A percentile compares a stretch with the other conserved stretches of the same genome.
These are phyloP conservation scores for Schrenkiella parvula DNA, from an alignment of 345 rosid species.

Conservation along the genomic window DNA sequence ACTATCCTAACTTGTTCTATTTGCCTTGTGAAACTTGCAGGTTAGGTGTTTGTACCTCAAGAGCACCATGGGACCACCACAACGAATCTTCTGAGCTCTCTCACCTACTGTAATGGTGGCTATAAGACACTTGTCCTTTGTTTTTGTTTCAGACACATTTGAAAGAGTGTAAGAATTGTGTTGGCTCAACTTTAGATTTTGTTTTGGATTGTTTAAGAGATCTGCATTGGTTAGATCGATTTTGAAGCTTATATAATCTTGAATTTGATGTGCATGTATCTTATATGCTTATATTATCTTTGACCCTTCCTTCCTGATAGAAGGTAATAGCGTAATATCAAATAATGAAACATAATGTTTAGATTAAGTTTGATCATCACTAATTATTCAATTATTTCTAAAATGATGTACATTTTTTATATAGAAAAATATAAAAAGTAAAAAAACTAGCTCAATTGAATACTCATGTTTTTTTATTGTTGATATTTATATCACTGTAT, in stretches of 20 bases:
- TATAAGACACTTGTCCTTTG: neutral
- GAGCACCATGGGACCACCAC: constrained; percentile 56
- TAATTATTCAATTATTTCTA: too few species aligned
- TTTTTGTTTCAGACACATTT: neutral
- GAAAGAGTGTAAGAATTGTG: constrained; percentile 1
- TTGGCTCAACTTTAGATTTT: neutral
- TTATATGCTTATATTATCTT: too few species aligned
- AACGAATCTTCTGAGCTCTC: constrained; percentile 38
- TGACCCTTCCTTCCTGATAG: too few species aligned
- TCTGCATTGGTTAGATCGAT: neutral
- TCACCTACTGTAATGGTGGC: neutral
- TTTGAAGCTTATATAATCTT: neutral
- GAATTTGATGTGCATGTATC: neutral
- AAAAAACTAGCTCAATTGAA: too few species aligned
- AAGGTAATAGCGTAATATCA: too few species aligned
- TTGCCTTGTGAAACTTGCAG: constrained; percentile 5
- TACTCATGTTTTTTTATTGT: too few species aligned
- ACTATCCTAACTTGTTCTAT: neutral
- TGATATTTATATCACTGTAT: too few species aligned
- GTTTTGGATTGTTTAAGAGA: neutral
- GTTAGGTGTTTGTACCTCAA: constrained; percentile 51
- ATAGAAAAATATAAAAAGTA: too few species aligned
- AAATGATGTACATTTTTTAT: too few species aligned
- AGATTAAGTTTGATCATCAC: too few species aligned
- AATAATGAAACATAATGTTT: too few species aligned